Evolutionary conservation across 169 alveolate species (phyloP), one percentile per base, ranked within the genome.

Genomic region (Plasmodium vinckei): DNA sequence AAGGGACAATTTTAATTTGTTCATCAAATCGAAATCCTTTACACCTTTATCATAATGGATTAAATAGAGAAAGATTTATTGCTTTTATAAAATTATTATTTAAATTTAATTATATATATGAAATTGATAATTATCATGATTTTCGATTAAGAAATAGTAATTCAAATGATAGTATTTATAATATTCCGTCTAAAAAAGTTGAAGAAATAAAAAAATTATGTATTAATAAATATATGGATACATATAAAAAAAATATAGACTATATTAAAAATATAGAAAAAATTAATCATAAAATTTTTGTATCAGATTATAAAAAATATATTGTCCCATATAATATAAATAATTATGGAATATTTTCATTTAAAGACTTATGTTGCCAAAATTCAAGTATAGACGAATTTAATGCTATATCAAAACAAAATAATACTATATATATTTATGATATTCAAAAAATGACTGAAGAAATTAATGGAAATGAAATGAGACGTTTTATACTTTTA

Each of bases 11-110:
- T 44, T 84, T 93, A 73, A 59, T 93, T 15, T 92, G 93, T 67
- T 89, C 96, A 2, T 87, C 94, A 27, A 93, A 93, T 84, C 47
- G 95, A 49, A 87, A 92, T 17, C 96, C 96, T 9, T 92, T 87
- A 53, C 93, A 93, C 54, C 69, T 93, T 17, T 93, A 93, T 65
- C 92, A 72, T 47, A 72, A 87, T 54, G 96, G 96, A 0, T 84
- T 93, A 21, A 93, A 93, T 65, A 68, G 96, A 19, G 95, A 92
- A 39, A 49, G 96, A 21, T 93, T 93, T 73, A 47, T 92, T 9
- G 95, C 96, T 0, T 93, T 93, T 88, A 93, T 93, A 53, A 90
- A 92, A 69, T 59, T 65, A 19, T 69, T 79, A 13, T 79, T 65
- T 69, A 79, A 79, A 53, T 67, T 65, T 79, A 79, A 79, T 79